phyloP scores from a whole-genome alignment of 2,329 filamentous ascomycete species.

The Penicillium corylophilum region DNA sequence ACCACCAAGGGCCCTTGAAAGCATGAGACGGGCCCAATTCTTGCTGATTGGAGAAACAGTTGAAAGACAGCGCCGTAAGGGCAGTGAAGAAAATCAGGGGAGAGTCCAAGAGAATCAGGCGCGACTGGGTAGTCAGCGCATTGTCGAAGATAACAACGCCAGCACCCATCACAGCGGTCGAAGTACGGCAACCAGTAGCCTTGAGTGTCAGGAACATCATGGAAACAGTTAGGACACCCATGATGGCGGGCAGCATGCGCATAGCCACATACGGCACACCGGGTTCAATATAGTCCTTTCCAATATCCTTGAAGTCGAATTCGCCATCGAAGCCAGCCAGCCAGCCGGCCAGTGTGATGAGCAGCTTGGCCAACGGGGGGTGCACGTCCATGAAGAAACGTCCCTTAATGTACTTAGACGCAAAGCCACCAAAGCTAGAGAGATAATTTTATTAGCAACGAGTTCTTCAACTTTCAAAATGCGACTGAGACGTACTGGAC shows the following conservation, averaged over 20 bases:
- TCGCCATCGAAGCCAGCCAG: conserved; percentile 90
- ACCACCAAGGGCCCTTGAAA: conserved; percentile 93
- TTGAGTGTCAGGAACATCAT: conserved; percentile 95
- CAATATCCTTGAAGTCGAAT: conserved; percentile 99
- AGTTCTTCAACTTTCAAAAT: background rate
- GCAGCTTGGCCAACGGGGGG: conserved; percentile 90
- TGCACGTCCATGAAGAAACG: conserved; percentile 99
- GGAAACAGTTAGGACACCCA: conserved; percentile 83
- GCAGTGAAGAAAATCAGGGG: conserved; percentile 92
- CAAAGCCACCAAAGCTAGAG: conserved; percentile 89
- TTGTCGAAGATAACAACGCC: conserved; percentile 94
- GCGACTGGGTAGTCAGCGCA: conserved; percentile 89
- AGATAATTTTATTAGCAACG: conserved; percentile 1
- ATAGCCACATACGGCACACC: conserved; percentile 96
- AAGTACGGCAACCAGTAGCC: conserved; percentile 81
- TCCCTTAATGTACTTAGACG: conserved; percentile 98
- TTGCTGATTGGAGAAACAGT: conserved; percentile 93
- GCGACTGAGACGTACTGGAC: conserved; percentile 74
- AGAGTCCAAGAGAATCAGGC: conserved; percentile 92
- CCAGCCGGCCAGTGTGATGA: conserved; percentile 93
- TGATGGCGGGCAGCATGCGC: conserved; percentile 87
- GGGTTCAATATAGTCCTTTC: conserved; percentile 95
- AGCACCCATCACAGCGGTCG: conserved; percentile 79
- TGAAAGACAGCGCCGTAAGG: conserved; percentile 85
- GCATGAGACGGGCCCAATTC: conserved; percentile 86